phyloP scores from a whole-genome alignment of 148 eudicot genomes.

The Nepenthes gracilis region DNA sequence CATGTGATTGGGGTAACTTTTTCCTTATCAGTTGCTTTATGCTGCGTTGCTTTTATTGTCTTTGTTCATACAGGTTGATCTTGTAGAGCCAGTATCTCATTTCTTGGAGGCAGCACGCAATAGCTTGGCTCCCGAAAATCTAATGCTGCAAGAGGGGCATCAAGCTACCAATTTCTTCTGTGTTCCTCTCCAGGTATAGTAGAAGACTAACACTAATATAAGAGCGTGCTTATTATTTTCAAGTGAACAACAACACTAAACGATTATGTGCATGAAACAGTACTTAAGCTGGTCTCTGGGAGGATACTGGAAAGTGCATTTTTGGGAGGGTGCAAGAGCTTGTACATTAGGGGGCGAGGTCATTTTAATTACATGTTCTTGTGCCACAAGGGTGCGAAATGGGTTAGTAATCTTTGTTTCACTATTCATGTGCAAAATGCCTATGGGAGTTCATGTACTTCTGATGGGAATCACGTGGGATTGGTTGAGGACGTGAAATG shows the following conservation, averaged over 20 bases:
- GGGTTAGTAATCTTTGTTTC: too few relatives aligned
- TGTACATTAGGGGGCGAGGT: too few relatives aligned
- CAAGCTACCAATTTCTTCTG: constrained; percentile 71
- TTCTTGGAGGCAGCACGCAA: constrained; percentile 78
- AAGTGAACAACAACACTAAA: neutral
- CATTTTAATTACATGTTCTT: too few relatives aligned
- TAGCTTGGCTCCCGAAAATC: constrained; percentile 55
- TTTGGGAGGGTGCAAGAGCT: too few relatives aligned
- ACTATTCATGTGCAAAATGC: too few relatives aligned
- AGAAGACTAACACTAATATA: neutral
- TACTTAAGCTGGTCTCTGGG: neutral
- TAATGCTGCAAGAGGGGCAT: constrained; percentile 36
- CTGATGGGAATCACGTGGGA: too few relatives aligned
- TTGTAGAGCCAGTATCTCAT: constrained; percentile 95
- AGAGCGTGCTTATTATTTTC: too few relatives aligned
- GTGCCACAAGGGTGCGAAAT: too few relatives aligned
- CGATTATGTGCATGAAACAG: neutral
- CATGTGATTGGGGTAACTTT: neutral
- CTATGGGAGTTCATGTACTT: too few relatives aligned
- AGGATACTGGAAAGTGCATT: too few relatives aligned
- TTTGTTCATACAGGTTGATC: constrained; percentile 59
- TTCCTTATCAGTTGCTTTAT: neutral
- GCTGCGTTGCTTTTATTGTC: neutral
- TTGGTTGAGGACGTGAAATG: too few relatives aligned
- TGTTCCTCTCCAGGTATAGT: constrained; percentile 78